These are phyloP conservation scores for Lolium perenne DNA, from an alignment of 176 grass and related monocot genomes.

Conservation along the genomic window DNA sequence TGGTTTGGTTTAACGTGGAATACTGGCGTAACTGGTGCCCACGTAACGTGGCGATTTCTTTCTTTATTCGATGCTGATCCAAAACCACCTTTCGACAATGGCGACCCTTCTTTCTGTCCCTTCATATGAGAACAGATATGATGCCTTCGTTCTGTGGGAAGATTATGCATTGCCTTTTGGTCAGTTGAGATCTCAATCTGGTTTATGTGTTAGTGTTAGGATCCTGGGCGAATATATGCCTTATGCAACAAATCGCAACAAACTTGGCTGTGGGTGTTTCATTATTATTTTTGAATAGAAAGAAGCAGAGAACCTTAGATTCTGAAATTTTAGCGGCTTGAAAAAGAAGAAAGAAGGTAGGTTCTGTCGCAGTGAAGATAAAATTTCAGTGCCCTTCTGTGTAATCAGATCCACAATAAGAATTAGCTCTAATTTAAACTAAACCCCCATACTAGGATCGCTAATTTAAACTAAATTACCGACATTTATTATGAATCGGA, in stretches of 20 bases:
- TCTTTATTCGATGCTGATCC: conserved; percentile 31
- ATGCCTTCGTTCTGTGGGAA: not conserved
- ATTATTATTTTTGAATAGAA: not conserved
- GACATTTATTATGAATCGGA: too few species aligned
- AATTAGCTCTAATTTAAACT: too few species aligned
- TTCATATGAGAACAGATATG: conserved; percentile 19
- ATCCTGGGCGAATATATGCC: not conserved
- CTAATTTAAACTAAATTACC: too few species aligned
- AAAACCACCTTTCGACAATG: conserved; percentile 28
- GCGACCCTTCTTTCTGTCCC: conserved; percentile 8
- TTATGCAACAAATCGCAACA: not conserved
- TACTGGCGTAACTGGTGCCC: conserved; percentile 23
- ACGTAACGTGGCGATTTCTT: conserved; percentile 25
- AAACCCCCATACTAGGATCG: too few species aligned
- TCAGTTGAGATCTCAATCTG: conserved; percentile 29
- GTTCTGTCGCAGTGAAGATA: too few species aligned
- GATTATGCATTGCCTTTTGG: not conserved
- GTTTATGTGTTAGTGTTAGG: not conserved
- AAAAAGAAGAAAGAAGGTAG: too few species aligned
- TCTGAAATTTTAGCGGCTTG: too few species aligned
- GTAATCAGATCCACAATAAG: too few species aligned
- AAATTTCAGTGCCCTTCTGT: too few species aligned
- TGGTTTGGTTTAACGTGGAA: conserved; percentile 31
- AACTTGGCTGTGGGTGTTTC: not conserved
- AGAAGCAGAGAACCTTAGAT: too few species aligned